These are phyloP conservation scores for Glutinoglossum americanum DNA, from an alignment of 495 filamentous ascomycete species.

Conservation along the genomic window DNA sequence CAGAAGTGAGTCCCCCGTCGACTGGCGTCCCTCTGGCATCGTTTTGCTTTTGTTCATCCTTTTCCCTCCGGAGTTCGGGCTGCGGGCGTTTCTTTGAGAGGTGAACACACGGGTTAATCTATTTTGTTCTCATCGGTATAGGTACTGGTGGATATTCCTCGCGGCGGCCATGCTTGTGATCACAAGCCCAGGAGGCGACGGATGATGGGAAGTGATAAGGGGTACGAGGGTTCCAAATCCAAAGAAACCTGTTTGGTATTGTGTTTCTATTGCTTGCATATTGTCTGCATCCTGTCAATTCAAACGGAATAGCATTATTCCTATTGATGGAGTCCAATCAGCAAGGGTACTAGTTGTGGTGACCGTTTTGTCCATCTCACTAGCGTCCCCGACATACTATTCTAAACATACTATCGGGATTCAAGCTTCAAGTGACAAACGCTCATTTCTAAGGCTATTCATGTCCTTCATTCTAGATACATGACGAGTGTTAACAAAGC, in stretches of 20 bases:
- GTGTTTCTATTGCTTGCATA: background rate
- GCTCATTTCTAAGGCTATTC: background rate
- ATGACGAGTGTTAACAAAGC: background rate
- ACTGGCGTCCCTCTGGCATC: no score
- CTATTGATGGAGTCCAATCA: no score
- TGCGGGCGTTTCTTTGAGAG: no score
- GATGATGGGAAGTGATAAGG: background rate
- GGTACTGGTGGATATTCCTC: slow-evolving; percentile 7
- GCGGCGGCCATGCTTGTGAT: background rate
- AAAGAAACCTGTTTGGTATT: background rate
- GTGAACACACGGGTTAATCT: background rate
- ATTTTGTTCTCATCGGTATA: background rate
- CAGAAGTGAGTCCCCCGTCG: slow-evolving; percentile 6
- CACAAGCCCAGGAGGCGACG: background rate
- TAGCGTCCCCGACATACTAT: no score
- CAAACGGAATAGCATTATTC: no score
- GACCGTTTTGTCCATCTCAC: no score
- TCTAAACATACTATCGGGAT: no score
- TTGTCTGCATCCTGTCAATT: no score
- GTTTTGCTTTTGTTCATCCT: no score
- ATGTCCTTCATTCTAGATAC: background rate
- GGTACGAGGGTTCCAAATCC: background rate
- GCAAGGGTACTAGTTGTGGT: no score
- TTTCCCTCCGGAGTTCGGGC: no score
- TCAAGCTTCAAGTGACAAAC: background rate